Conservation (phyloP, 495 filamentous ascomycete genomes). For the Podospora tetraspora region DNA sequence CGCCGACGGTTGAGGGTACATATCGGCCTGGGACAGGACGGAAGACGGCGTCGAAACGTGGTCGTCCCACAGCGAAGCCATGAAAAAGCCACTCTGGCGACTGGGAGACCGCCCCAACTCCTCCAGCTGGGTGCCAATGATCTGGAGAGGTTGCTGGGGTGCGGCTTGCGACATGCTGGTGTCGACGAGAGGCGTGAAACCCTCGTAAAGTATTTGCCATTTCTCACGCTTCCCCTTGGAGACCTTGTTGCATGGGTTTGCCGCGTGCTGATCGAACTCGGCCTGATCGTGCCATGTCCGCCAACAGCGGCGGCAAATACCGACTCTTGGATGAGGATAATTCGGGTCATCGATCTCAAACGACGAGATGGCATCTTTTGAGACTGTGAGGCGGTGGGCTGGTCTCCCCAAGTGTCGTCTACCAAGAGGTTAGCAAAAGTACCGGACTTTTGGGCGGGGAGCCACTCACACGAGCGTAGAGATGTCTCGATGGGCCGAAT, state of each 20-base stretch:
- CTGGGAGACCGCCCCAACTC: conserved; percentile 3
- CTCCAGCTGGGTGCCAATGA: conserved; percentile 7
- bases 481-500: conserved; percentile 33
- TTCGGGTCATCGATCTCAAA: conserved; percentile 27
- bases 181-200: conserved; percentile 25
- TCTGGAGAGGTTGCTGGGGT: not conserved
- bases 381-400: conserved; percentile 30
- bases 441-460: not conserved
- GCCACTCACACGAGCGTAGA: conserved; percentile 32
- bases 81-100: not conserved
- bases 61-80: not conserved
- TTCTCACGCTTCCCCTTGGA: conserved; percentile 35
- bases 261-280: conserved; percentile 23
- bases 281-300: conserved; percentile 17
- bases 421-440: conserved; percentile 6
- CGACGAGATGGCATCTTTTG: conserved; percentile 25
- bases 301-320: conserved; percentile 33
- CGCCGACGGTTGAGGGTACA: not conserved
- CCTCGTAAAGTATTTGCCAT: conserved; percentile 28
- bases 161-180: not conserved
- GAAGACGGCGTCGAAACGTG: conserved; percentile 8
- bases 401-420: conserved; percentile 31
- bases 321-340: conserved; percentile 25
- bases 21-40: conserved; percentile 11
- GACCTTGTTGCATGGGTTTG: conserved; percentile 23